These are phyloP conservation scores for Grosmannia serpens DNA, from an alignment of 2,329 filamentous ascomycete genomes.

Conservation along the genomic window DNA sequence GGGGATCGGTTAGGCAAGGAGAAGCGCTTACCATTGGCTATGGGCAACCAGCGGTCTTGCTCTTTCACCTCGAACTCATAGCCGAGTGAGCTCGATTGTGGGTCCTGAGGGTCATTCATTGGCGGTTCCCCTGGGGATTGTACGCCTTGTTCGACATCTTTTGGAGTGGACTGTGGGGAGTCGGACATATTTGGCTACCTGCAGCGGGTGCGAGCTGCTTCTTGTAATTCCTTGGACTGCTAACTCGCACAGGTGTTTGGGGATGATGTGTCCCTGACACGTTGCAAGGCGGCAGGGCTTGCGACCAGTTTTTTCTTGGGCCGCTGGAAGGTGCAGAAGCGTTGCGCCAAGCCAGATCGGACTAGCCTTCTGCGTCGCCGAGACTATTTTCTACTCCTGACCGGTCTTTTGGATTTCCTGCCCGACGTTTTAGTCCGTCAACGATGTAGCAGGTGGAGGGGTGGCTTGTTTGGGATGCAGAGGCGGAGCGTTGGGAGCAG, in stretches of 20 bases:
- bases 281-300: slow-evolving; percentile 46
- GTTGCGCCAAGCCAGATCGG: slow-evolving; percentile 31
- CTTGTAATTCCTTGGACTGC: slow-evolving; percentile 43
- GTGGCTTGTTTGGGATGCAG: slow-evolving; percentile 20
- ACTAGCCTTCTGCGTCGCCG: slow-evolving; percentile 12
- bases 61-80: slow-evolving; percentile 99
- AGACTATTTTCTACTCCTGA: slow-evolving; percentile 17
- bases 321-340: slow-evolving; percentile 39
- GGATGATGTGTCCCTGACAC: slow-evolving; percentile 53
- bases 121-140: slow-evolving; percentile 87
- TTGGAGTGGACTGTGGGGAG: slow-evolving; percentile 73
- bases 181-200: slow-evolving; percentile 85
- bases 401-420: slow-evolving; percentile 21
- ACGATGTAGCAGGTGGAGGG: slow-evolving; percentile 2
- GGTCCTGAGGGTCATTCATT: slow-evolving; percentile 79
- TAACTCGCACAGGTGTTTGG: slow-evolving; percentile 44
- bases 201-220: slow-evolving; percentile 53
- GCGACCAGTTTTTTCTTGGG: slow-evolving; percentile 28
- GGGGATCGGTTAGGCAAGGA: neutral
- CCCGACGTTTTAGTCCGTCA: slow-evolving; percentile 29
- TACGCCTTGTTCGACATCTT: slow-evolving; percentile 88
- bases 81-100: slow-evolving; percentile 62
- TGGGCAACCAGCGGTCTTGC: slow-evolving; percentile 98
- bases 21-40: slow-evolving; percentile 90
- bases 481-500: neutral